Base-by-base conservation (phyloP, 176 grass and related monocot species). In the Olyra latifolia region DNA sequence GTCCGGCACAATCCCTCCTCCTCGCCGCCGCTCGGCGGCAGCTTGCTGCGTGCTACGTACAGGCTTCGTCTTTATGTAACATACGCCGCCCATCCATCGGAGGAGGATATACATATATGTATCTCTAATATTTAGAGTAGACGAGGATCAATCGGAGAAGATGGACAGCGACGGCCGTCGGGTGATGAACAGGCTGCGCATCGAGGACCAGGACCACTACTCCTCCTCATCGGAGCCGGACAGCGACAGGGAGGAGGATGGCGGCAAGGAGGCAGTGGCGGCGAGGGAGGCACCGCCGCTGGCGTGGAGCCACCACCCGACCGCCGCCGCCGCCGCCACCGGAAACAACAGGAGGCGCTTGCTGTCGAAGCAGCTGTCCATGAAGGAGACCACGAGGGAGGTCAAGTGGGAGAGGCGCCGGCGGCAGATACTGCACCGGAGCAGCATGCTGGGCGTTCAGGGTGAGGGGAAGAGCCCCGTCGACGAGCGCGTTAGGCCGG, bases 341-440 rank as follows among this genome's bases (percentile, higher is more conserved):
- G 42, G 50, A 12, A 67, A 24, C 29, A 84, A 74, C 53, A 64
- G 35, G 30, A 62, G 63, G 70, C 50, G 45, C 32, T 62, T 85
- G n/a, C 64, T 89, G 50, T 81, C 77, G 7, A 89, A 89, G 82
- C 77, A 89, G 77, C 20, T 85, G 30, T 89, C 87, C 6, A 89
- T 89, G 82, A 85, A 85, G 55, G 82, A 89, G 63, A 89, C 82
- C 1, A 85, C 77, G 9, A 63, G 87, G 27, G 77, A 89, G 82
- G 71, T 15, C 70, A 77, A 81, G 47, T 89, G 82, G 87, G 87
- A 89, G 76, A 81, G 76, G 71, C 77, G 87, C 5, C 35, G 71
- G 32, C 42, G 47, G 30, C 82, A 81, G 45, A 81, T 81, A 28
- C 62, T 85, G 42, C 71, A 4, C 19, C 52, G 77, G 25, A 46